Percentiles rank a stretch among this genome's conserved stretches.
Conservation (phyloP, 306 rosid genomes). For the Lathyrus tuberosus region DNA sequence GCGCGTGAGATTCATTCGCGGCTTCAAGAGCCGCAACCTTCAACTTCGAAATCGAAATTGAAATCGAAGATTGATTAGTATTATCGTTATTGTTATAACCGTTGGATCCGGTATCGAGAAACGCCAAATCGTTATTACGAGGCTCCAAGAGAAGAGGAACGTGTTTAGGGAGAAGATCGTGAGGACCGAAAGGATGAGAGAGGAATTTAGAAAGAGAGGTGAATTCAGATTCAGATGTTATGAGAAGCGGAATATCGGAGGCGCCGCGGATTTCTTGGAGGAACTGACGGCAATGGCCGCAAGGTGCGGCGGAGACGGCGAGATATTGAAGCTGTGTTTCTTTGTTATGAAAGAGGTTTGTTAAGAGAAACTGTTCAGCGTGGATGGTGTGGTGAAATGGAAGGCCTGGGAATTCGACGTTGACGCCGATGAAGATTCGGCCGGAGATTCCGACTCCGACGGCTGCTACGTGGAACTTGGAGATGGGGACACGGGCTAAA, state of each 20-base stretch:
- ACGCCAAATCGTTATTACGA: conserved; percentile 47
- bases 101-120: conserved; percentile 8
- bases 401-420: conserved; percentile 87
- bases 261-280: conserved; percentile 80
- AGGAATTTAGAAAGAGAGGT: conserved; percentile 60
- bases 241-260: conserved; percentile 55
- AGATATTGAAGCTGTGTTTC: conserved; percentile 60
- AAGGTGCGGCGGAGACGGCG: conserved; percentile 88
- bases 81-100: neutral
- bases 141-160: conserved; percentile 70
- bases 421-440: conserved; percentile 81
- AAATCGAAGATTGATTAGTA: neutral
- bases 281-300: conserved; percentile 97
- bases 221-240: conserved; percentile 51
- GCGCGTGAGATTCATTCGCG: conserved; percentile 79
- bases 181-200: conserved; percentile 79
- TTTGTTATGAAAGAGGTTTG: conserved; percentile 62
- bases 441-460: conserved; percentile 76
- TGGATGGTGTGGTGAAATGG: conserved; percentile 90
- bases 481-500: conserved; percentile 85
- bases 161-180: conserved; percentile 59
- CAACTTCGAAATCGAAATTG: conserved; percentile 2
- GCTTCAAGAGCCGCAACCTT: conserved; percentile 67
- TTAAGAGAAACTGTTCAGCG: conserved; percentile 92
- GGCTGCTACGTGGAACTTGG: conserved; percentile 79